Conservation (phyloP, 2,329 filamentous ascomycete genomes). For the Massarina eburnea region DNA sequence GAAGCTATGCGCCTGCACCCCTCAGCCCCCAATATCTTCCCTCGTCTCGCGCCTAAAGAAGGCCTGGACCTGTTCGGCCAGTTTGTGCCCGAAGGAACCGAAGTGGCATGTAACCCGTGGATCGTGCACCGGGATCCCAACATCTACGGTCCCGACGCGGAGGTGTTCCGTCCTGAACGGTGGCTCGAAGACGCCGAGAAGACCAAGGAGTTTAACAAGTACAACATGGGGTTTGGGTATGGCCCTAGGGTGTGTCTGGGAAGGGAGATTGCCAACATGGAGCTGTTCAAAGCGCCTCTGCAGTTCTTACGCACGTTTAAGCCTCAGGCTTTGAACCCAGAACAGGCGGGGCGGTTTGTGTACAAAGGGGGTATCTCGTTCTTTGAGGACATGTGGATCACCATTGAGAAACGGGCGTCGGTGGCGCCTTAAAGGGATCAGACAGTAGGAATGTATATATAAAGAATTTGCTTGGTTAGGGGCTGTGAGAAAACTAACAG, state of each 20-base stretch:
- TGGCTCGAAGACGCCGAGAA: slow-evolving; percentile 56
- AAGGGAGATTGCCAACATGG: slow-evolving; percentile 55
- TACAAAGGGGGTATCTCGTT: slow-evolving; percentile 49
- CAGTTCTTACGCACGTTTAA: slow-evolving; percentile 48
- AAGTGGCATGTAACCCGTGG: slow-evolving; percentile 76
- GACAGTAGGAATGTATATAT: background rate
- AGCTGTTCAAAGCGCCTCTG: slow-evolving; percentile 50
- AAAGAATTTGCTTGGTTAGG: background rate
- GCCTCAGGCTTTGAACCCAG: slow-evolving; percentile 24
- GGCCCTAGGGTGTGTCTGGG: slow-evolving; percentile 53
- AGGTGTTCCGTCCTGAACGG: slow-evolving; percentile 68
- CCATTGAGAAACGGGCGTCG: slow-evolving; percentile 22
- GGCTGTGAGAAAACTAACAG: background rate
- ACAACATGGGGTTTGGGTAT: slow-evolving; percentile 55
- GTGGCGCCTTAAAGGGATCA: background rate
- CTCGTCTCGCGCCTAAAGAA: slow-evolving; percentile 68
- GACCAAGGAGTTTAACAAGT: slow-evolving; percentile 49
- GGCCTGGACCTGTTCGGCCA: slow-evolving; percentile 65
- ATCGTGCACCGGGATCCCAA: slow-evolving; percentile 68
- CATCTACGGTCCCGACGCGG: slow-evolving; percentile 69
- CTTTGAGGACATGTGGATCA: slow-evolving; percentile 47
- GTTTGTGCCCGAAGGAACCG: slow-evolving; percentile 68
- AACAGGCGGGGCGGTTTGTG: slow-evolving; percentile 39
- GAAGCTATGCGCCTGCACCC: slow-evolving; percentile 78
- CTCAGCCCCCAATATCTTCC: slow-evolving; percentile 70